phyloP scores from a whole-genome alignment of 371 early-diverging fungal genomes.

The Choanephora cucurbitarum region DNA sequence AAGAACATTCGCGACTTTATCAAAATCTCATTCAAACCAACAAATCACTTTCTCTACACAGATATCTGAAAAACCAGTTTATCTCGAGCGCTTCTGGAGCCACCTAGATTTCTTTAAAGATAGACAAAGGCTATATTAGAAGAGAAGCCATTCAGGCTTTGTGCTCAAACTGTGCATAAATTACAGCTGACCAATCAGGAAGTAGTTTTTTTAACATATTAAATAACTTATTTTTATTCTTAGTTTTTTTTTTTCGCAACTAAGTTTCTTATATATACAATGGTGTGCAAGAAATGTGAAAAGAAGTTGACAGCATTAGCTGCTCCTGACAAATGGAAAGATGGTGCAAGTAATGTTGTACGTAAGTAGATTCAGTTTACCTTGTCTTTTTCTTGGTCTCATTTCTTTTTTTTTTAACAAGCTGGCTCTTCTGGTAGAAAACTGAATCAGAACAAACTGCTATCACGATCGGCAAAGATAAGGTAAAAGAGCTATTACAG shows the following conservation, averaged over 20 bases:
- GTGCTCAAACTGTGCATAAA: too few species aligned
- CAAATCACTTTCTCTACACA: too few species aligned
- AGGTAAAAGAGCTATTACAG: too few species aligned
- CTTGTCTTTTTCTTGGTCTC: background rate
- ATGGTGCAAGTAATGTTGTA: conserved; percentile 60
- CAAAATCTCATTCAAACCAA: too few species aligned
- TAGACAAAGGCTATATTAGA: too few species aligned
- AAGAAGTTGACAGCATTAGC: conserved; percentile 67
- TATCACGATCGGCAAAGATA: conserved; percentile 61
- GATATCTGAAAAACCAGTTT: too few species aligned
- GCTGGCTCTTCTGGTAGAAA: conserved; percentile 58
- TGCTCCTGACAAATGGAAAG: conserved; percentile 72
- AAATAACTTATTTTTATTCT: background rate
- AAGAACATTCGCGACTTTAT: too few species aligned
- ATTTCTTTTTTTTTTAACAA: conserved; percentile 2
- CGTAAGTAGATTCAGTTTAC: conserved; percentile 27
- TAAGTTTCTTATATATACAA: conserved; percentile 12
- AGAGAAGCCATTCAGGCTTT: too few species aligned
- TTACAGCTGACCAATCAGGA: background rate
- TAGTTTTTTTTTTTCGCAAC: conserved; percentile 1
- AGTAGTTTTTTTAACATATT: background rate
- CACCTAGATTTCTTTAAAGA: too few species aligned
- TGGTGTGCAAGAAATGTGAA: conserved; percentile 72
- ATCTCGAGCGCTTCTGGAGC: too few species aligned
- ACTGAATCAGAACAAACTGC: conserved; percentile 69